Evolutionary conservation across 495 filamentous ascomycete species (phyloP), one percentile per base, ranked within the genome.

Genomic region (Aspergillus panamensis): DNA sequence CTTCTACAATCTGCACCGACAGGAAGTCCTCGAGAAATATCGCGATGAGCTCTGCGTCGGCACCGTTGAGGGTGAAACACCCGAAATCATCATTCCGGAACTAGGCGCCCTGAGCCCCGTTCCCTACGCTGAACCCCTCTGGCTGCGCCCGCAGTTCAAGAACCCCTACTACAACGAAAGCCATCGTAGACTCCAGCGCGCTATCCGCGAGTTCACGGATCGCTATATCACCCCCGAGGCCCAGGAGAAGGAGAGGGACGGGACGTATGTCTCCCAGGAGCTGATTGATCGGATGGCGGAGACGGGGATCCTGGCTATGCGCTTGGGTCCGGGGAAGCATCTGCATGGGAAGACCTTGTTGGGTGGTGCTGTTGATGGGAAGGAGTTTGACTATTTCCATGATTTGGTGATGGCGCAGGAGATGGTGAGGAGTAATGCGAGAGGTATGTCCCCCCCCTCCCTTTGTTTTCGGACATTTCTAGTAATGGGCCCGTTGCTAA

Each of bases 331-430:
- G 12, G 91, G 91, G 19, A 89, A 89, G 69, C 90, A 94, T 72
- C 69, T 96, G 59, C 83, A 93, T 65, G 85, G 84, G 19, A 76
- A 82, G 25, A 80, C 77, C 37, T 71, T 94, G 14, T 74, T 93
- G 25, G 82, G 82, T 47, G 90, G 89, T 51, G 84, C 80, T 30
- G 80, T 91, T 37, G 79, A 87, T 60, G 87, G 87, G 30, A 82
- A 90, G 75, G 88, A 94, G 59, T 94, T 90, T 64, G 90, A 96
- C 69, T 91, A 92, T 70, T 87, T 96, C 69, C 89, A 93, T 73
- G 90, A 93, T 70, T 67, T 94, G 67, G 83, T 94, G 60, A 75
- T 87, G 13, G 73, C 78, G 25, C 91, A 96, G 73, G 90, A 96
- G 71, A 70, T 87, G 62, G 80, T 81, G 10, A 82, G 90, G 58